phyloP scores from a whole-genome alignment of 768 basidiomycete species.

The Tubosaeta sp. region DNA sequence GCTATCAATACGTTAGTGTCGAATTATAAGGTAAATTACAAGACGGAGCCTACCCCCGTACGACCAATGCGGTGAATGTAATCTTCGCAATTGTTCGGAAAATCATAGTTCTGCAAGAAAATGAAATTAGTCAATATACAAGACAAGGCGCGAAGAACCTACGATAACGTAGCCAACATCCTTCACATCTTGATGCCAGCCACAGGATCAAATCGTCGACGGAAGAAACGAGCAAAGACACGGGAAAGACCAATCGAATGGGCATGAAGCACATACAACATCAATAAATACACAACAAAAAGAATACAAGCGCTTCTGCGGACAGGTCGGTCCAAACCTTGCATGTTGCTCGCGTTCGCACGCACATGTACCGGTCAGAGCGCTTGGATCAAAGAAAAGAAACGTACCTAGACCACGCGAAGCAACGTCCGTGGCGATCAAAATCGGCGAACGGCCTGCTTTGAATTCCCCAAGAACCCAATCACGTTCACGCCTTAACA shows the following conservation, averaged over 20 bases:
- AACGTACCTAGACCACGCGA: constrained; percentile 99
- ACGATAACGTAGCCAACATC: constrained; percentile 98
- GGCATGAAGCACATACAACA: constrained; percentile 33
- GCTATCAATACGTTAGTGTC: constrained; percentile 42
- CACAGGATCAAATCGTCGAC: constrained; percentile 29
- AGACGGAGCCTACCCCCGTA: constrained; percentile 64
- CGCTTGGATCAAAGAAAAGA: constrained; percentile 35
- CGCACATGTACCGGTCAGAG: constrained; percentile 30
- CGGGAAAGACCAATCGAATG: constrained; percentile 10
- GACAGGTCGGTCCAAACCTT: constrained; percentile 30
- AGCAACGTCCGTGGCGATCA: constrained; percentile 98
- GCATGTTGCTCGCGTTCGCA: constrained; percentile 28
- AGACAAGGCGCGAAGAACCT: constrained; percentile 31
- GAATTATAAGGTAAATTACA: neutral
- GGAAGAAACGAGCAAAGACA: constrained; percentile 20
- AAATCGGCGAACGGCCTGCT: constrained; percentile 92
- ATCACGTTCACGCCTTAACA: constrained; percentile 85
- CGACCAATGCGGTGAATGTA: constrained; percentile 99
- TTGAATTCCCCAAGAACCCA: constrained; percentile 99
- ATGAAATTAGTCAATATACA: constrained; percentile 4
- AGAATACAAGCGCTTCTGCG: constrained; percentile 31
- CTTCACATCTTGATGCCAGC: constrained; percentile 79
- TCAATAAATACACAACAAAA: constrained; percentile 28
- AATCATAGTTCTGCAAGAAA: constrained; percentile 79
- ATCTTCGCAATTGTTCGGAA: constrained; percentile 97